Conservation (phyloP, 176 grass and related monocot genomes). For the Otatea glauca region DNA sequence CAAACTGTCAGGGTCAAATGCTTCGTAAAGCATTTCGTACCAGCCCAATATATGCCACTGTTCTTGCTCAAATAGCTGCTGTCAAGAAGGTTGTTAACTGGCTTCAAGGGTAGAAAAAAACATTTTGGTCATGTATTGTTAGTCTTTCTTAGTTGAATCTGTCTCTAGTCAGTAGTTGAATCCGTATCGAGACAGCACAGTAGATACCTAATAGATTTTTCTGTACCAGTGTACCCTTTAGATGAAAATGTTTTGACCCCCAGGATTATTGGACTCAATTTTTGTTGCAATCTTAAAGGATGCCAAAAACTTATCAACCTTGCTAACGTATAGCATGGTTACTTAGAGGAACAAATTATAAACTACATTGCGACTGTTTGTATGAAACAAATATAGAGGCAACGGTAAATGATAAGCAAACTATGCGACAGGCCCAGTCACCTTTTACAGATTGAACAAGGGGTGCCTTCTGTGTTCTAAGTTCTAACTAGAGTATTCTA, state of each 20-base stretch:
- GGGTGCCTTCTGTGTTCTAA: background rate
- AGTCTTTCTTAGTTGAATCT: background rate
- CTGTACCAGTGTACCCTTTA: background rate
- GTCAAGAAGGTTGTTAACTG: background rate
- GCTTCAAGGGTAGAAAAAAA: background rate
- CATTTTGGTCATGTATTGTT: background rate
- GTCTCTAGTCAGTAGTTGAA: background rate
- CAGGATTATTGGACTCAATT: background rate
- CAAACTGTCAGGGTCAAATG: background rate
- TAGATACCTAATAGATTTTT: background rate
- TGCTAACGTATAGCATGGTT: background rate
- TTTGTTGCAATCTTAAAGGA: conserved; percentile 5
- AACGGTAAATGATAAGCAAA: background rate
- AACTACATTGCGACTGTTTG: background rate
- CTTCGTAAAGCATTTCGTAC: background rate
- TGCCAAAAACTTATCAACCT: background rate
- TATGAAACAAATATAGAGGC: background rate
- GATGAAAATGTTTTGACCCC: background rate
- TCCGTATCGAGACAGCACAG: background rate
- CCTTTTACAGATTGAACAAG: background rate
- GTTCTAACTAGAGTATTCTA: too few species aligned
- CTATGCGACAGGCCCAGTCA: background rate
- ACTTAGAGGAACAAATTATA: background rate
- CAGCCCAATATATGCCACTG: background rate
- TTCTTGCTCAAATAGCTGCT: background rate